These are phyloP conservation scores for Albifimbria verrucaria DNA, from an alignment of 2,329 filamentous ascomycete genomes.

Conservation along the genomic window DNA sequence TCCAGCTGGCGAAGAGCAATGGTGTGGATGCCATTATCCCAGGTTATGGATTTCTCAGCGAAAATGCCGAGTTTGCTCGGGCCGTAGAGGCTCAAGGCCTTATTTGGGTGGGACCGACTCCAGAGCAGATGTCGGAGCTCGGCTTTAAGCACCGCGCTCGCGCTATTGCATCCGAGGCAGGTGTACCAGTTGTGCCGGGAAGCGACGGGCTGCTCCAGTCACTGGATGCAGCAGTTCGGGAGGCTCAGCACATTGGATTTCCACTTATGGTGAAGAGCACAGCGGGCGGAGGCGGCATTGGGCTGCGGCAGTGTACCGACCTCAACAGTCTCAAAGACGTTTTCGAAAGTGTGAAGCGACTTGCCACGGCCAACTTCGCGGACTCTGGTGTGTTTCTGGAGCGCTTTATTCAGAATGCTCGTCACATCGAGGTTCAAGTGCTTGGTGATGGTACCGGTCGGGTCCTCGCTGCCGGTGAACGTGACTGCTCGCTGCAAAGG, in stretches of 20 bases:
- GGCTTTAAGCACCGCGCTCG: slow-evolving; percentile 36
- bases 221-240: slow-evolving; percentile 21
- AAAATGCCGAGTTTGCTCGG: slow-evolving; percentile 59
- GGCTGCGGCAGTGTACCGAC: slow-evolving; percentile 34
- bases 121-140: slow-evolving; percentile 36
- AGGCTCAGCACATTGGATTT: slow-evolving; percentile 26
- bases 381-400: slow-evolving; percentile 39
- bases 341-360: slow-evolving; percentile 33
- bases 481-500: slow-evolving; percentile 49
- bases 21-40: slow-evolving; percentile 58
- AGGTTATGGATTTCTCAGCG: slow-evolving; percentile 65
- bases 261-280: slow-evolving; percentile 47
- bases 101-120: slow-evolving; percentile 56
- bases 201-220: slow-evolving; percentile 22
- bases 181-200: slow-evolving; percentile 33
- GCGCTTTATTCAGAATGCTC: slow-evolving; percentile 34
- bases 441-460: slow-evolving; percentile 41
- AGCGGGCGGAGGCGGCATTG: slow-evolving; percentile 44
- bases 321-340: slow-evolving; percentile 23
- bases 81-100: slow-evolving; percentile 51
- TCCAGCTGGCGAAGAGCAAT: slow-evolving; percentile 47
- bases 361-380: slow-evolving; percentile 39
- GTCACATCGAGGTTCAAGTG: slow-evolving; percentile 50
- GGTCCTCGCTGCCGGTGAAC: slow-evolving; percentile 38
- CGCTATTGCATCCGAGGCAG: slow-evolving; percentile 23